phyloP scores from a whole-genome alignment of 768 basidiomycete genomes.

The Suillus subluteus region DNA sequence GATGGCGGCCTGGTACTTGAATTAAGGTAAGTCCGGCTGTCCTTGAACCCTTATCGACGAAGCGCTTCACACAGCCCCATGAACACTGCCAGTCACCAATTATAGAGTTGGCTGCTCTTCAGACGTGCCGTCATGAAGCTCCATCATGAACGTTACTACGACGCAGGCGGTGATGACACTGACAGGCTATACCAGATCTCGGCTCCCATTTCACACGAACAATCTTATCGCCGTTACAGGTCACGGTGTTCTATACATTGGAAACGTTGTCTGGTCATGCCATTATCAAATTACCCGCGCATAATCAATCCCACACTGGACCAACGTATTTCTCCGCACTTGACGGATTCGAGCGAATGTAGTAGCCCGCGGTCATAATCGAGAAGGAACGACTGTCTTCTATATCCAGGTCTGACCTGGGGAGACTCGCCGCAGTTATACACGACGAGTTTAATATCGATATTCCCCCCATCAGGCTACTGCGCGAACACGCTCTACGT shows the following conservation, averaged over 20 bases:
- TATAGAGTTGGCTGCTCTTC: slow-evolving; percentile 3
- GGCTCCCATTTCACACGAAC: slow-evolving; percentile 2
- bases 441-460: not conserved
- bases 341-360: not conserved
- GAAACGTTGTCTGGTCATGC: not conserved
- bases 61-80: slow-evolving; percentile 1
- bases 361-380: not conserved
- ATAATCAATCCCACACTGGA: not conserved
- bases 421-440: not conserved
- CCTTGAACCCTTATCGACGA: slow-evolving; percentile 1
- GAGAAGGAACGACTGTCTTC: not conserved
- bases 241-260: not conserved
- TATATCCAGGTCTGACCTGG: not conserved
- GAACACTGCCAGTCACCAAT: slow-evolving; percentile 4
- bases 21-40: not conserved
- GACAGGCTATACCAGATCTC: slow-evolving; percentile 5
- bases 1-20: not conserved
- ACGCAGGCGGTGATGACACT: slow-evolving; percentile 6
- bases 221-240: not conserved
- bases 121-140: slow-evolving; percentile 3
- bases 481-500: not conserved
- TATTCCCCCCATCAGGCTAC: not conserved
- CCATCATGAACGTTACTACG: slow-evolving; percentile 8
- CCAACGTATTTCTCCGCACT: not conserved
- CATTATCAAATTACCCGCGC: not conserved